These are phyloP conservation scores for Amyloporia xantha DNA, from an alignment of 768 basidiomycete genomes.

Conservation along the genomic window DNA sequence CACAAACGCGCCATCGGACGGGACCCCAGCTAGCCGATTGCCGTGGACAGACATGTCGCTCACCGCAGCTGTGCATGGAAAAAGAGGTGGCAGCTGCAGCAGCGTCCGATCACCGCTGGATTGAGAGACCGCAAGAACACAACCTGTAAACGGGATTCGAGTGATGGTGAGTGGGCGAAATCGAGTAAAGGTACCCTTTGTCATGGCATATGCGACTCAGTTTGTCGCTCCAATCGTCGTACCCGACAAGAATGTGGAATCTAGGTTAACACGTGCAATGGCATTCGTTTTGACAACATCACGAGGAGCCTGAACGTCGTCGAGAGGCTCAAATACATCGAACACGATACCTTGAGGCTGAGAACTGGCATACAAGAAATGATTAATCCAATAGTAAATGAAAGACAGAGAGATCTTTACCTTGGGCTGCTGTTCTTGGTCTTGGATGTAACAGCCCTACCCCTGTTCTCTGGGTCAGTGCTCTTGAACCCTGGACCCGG, in stretches of 20 bases:
- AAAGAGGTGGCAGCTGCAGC: slow-evolving; percentile 61
- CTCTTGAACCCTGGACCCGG: slow-evolving; percentile 41
- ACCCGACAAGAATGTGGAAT: slow-evolving; percentile 75
- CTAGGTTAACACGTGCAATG: slow-evolving; percentile 83
- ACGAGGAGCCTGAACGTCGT: slow-evolving; percentile 67
- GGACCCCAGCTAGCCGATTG: slow-evolving; percentile 79
- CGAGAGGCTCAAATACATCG: slow-evolving; percentile 66
- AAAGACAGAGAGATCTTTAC: slow-evolving; percentile 26
- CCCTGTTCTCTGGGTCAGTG: slow-evolving; percentile 30
- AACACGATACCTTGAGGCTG: slow-evolving; percentile 68
- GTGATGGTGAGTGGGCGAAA: slow-evolving; percentile 7
- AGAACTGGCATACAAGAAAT: slow-evolving; percentile 32
- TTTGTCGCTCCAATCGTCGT: slow-evolving; percentile 87
- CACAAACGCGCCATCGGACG: slow-evolving; percentile 83
- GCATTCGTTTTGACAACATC: slow-evolving; percentile 83
- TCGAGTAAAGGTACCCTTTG: slow-evolving; percentile 61
- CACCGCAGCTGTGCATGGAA: slow-evolving; percentile 57
- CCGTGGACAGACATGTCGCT: slow-evolving; percentile 83
- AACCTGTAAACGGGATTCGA: slow-evolving; percentile 36
- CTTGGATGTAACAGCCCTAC: slow-evolving; percentile 35
- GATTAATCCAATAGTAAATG: background rate
- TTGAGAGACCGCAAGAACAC: slow-evolving; percentile 82
- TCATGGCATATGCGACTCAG: slow-evolving; percentile 93
- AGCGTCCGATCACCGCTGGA: slow-evolving; percentile 84
- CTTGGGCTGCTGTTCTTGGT: slow-evolving; percentile 49